Evolutionary conservation across 805 yeast species (phyloP), one percentile per base, ranked within the genome.

Genomic region (Zygosaccharomyces siamensis): DNA sequence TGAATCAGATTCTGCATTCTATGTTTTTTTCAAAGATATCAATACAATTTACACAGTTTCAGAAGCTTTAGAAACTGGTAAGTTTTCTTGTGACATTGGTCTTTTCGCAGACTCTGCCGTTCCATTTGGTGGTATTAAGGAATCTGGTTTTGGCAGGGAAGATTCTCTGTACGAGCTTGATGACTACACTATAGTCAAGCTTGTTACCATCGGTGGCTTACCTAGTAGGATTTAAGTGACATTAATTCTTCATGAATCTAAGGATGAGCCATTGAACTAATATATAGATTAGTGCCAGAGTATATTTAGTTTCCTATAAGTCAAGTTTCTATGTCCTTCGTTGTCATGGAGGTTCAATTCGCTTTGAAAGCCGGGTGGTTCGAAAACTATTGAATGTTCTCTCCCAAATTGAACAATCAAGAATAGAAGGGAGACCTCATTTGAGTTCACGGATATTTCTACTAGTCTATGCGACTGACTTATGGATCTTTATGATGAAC

Each of bases 141-240:
- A 80, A 57, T 77, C 84, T 23, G 88, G 88, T 0, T 81, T 80
- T 61, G 88, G 88, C 30, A 76, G 86, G 65, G 88, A 83, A 64
- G 86, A 86, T 14, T 77, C 84, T 1, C 64, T 75, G 47, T 74
- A 74, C 57, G 88, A 87, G 32, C 63, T 83, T 51, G 84, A 80
- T 30, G 86, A 81, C 61, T 80, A 79, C 60, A 70, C 76, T 33
- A 74, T 75, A 14, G 66, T 78, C 45, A 80, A 80, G 61, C 69
- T 81, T 7, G 69, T 79, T 36, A 75, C 74, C 24, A 68, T 78
- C 32, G 83, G 83, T 43, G 70, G 72, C 24, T 47, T 59, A 14
- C 64, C 64, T 7, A 41, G 45, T 10, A 47, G 30, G 35, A 41
- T 41, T 14, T 41, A 41, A 11, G 8, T 33, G 8, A 12, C 7